Evolutionary conservation across 495 filamentous ascomycete genomes (phyloP), one percentile per base, ranked within the genome.

Genomic region (Neurospora sp.): DNA sequence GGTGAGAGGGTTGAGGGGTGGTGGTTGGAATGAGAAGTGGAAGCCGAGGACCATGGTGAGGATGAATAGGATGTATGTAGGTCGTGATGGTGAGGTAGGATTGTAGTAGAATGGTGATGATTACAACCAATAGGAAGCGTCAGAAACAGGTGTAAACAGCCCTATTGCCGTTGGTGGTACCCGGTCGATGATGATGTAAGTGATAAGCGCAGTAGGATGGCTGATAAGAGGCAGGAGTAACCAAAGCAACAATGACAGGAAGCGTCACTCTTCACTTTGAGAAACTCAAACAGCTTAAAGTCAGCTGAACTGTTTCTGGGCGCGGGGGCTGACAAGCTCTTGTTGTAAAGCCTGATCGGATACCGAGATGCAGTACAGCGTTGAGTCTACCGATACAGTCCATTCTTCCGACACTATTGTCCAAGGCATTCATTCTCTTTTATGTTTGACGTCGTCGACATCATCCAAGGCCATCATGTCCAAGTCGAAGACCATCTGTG

Each of bases 1-100:
- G 79, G 91, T 96, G 80, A 89, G 83, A 1, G 93, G 93, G 78
- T 96, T 94, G 79, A 93, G 91, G 89, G 27, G 85, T 83, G 71
- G 77, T 78, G 53, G 22, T 7, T 16, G 53, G 12, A 61, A 61
- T 86, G 88, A 93, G 61, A 92, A 83, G 48, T 82, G 78, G 1
- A 85, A 68, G 70, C 83, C 82, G 78, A 88, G 80, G 20, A 78
- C 79, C 85, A 86, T 86, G n/a, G 18, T 75, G 59, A 3, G 31
- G 8, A 44, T 38, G 27, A 39, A 37, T 18, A 1, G 6, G 42
- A 9, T 22, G 42, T 71, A 11, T 22, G 42, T 71, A 12, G 4
- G 46, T n/a, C 9, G 18, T 75, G 59, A 1, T 44, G 8, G 66
- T 27, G 18, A 38, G 31, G 61, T 16, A 7, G 9, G 35, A 37